phyloP scores from a whole-genome alignment of 768 basidiomycete species.

The Lentinula detonsa region DNA sequence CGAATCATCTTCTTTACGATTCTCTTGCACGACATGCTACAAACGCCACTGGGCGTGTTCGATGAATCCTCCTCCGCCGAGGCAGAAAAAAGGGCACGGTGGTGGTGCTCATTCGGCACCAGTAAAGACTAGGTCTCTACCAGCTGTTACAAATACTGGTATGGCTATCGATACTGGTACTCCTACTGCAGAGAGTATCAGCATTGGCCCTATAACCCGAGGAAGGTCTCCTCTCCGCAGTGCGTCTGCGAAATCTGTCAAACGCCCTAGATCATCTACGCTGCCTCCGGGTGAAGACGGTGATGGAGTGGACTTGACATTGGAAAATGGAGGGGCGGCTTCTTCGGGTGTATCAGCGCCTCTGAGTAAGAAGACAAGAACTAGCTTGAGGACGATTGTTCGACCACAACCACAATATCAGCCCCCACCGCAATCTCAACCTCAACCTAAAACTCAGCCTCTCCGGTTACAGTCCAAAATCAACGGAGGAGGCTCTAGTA shows the following conservation, averaged over 20 bases:
- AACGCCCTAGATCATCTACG: not conserved
- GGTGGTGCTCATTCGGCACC: not conserved
- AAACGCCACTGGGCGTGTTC: slow-evolving; percentile 5
- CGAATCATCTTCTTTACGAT: not conserved
- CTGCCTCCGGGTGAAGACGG: not conserved
- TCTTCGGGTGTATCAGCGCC: not conserved
- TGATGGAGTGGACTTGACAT: not conserved
- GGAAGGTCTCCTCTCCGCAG: not conserved
- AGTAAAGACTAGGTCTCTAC: not conserved
- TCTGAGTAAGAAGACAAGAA: slow-evolving; percentile 2
- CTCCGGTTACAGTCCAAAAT: not conserved
- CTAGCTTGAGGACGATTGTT: not conserved
- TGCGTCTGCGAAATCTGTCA: not conserved
- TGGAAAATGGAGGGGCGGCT: not conserved
- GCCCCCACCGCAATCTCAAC: not conserved
- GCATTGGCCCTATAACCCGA: not conserved
- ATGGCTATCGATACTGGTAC: not conserved
- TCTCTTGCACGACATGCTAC: slow-evolving; percentile 2
- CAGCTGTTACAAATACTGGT: not conserved
- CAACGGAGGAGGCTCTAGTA: not conserved
- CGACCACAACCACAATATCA: not conserved
- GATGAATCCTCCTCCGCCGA: not conserved
- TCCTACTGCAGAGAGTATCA: not conserved
- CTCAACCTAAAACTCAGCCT: not conserved
- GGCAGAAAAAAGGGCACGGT: not conserved